Conservation (phyloP, 2,329 filamentous ascomycete species). For the Fusarium cicatricum region DNA sequence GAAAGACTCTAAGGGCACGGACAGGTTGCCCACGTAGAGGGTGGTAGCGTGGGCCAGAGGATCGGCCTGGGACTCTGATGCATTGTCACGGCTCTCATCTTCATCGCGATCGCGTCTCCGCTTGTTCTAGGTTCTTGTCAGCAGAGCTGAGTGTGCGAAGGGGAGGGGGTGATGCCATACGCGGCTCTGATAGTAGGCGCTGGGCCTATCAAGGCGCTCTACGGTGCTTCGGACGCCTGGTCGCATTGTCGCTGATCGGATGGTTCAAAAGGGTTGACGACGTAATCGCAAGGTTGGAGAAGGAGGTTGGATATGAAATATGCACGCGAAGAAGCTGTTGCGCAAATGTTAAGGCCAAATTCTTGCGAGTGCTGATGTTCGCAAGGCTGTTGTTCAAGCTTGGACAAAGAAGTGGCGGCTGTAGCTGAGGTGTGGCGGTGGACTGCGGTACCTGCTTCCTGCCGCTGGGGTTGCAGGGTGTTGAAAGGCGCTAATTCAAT, state of each 20-base stretch:
- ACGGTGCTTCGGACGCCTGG: slow-evolving; percentile 72
- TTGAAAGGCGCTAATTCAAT: slow-evolving; percentile 8
- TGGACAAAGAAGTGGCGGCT: slow-evolving; percentile 8
- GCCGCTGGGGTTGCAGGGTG: slow-evolving; percentile 22
- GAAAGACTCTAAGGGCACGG: slow-evolving; percentile 34
- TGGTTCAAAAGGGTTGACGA: not conserved
- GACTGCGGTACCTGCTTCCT: slow-evolving; percentile 3
- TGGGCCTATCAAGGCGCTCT: slow-evolving; percentile 91
- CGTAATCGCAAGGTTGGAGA: no score
- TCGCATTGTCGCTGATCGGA: slow-evolving; percentile 50
- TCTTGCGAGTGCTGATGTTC: slow-evolving; percentile 13
- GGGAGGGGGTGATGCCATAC: slow-evolving; percentile 57
- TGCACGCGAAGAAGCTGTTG: not conserved
- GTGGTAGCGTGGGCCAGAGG: slow-evolving; percentile 89
- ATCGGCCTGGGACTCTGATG: slow-evolving; percentile 64
- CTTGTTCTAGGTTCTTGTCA: slow-evolving; percentile 66
- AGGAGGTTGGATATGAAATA: not conserved
- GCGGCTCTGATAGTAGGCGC: slow-evolving; percentile 88
- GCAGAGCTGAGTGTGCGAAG: not conserved
- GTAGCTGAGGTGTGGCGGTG: slow-evolving; percentile 10
- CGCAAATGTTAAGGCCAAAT: slow-evolving; percentile 3
- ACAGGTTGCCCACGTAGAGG: slow-evolving; percentile 97
- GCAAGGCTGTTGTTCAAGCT: slow-evolving; percentile 21
- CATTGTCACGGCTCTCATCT: slow-evolving; percentile 54
- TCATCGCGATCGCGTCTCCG: slow-evolving; percentile 71